Evolutionary conservation across 108 stramenopile genomes (phyloP).

Genomic region (Stephanodiscus triporus): DNA sequence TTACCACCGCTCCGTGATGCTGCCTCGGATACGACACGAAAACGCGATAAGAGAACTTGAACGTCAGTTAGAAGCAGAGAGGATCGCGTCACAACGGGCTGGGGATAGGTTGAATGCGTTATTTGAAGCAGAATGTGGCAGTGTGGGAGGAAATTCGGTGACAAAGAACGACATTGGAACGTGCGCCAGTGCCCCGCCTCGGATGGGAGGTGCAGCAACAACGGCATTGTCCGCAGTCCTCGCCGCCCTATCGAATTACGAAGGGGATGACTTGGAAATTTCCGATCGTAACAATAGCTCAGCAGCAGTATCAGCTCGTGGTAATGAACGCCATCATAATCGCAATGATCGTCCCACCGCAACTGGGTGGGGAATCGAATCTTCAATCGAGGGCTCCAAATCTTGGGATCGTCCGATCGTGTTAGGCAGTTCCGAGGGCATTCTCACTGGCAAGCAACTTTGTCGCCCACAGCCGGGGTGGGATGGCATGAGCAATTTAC

Average conservation of each 20-base stretch:
- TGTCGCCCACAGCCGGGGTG: constrained; percentile 10
- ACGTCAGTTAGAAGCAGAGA: constrained; percentile 50
- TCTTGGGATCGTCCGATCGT: constrained; percentile 64
- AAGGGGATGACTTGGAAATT: constrained; percentile 16
- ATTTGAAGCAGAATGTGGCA: constrained; percentile 11
- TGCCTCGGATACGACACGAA: constrained; percentile 58
- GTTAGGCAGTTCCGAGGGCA: constrained; percentile 68
- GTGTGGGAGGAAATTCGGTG: neutral
- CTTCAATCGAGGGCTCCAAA: constrained; percentile 35
- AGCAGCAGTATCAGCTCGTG: neutral
- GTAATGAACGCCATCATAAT: constrained; percentile 5
- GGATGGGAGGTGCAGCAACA: constrained; percentile 2
- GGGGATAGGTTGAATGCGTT: constrained; percentile 20
- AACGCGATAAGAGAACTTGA: constrained; percentile 39
- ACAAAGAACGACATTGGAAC: constrained; percentile 1
- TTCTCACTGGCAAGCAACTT: constrained; percentile 44
- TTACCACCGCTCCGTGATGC: constrained; percentile 84
- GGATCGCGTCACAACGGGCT: constrained; percentile 82
- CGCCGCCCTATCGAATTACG: constrained; percentile 80
- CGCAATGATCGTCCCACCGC: neutral
- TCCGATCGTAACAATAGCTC: neutral
- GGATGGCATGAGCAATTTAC: constrained; percentile 4
- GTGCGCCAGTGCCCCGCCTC: constrained; percentile 13
- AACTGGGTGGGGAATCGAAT: constrained; percentile 46
- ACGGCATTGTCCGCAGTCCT: constrained; percentile 55